phyloP scores from a whole-genome alignment of 345 rosid genomes.

The Microthlaspi erraticum region DNA sequence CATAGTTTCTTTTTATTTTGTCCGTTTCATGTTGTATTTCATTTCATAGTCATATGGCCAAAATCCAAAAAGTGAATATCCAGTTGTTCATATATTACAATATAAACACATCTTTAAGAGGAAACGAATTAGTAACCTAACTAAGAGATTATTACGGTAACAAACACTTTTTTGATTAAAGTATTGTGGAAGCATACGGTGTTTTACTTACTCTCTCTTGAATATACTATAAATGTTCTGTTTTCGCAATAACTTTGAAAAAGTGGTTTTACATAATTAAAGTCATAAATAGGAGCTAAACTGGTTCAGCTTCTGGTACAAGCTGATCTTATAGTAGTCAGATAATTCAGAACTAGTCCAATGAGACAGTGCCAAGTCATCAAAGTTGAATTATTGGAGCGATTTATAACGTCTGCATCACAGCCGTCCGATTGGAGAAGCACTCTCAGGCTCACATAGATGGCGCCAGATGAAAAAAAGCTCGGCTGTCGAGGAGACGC shows the following conservation, averaged over 20 bases:
- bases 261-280: no score
- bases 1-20: slow-evolving; percentile 18
- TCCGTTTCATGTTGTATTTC: slow-evolving; percentile 12
- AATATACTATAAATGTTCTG: no score
- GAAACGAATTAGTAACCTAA: no score
- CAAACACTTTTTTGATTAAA: no score
- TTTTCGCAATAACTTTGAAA: no score
- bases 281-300: no score
- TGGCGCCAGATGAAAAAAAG: slow-evolving; percentile 12
- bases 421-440: slow-evolving; percentile 29
- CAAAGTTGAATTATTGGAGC: slow-evolving; percentile 9
- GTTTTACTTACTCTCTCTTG: no score
- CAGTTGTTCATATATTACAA: slow-evolving; percentile 2
- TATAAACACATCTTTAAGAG: background rate
- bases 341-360: slow-evolving; percentile 16
- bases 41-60: slow-evolving; percentile 19
- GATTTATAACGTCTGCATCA: slow-evolving; percentile 26
- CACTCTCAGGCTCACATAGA: background rate
- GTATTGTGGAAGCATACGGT: no score
- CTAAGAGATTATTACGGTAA: no score
- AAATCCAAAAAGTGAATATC: slow-evolving; percentile 6
- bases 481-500: slow-evolving; percentile 39
- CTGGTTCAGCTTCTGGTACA: slow-evolving; percentile 1
- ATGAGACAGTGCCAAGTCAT: slow-evolving; percentile 14
- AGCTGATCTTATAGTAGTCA: slow-evolving; percentile 16